Conservation (phyloP, 2,329 filamentous ascomycete genomes). For the Hirsutella minnesotensis region DNA sequence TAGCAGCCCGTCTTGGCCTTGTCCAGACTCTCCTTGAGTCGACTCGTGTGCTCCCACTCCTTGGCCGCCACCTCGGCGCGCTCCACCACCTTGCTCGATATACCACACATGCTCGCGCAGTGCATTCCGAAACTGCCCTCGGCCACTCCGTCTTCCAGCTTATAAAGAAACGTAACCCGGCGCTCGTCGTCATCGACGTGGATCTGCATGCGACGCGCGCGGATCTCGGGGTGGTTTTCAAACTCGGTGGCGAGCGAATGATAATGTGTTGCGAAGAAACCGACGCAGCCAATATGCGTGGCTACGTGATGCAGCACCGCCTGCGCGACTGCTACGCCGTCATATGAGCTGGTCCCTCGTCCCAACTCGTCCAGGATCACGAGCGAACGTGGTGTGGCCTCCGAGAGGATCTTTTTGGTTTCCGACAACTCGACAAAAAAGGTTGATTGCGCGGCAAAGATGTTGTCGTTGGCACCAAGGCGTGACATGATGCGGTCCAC, state of each 20-base stretch:
- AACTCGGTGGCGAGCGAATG: conserved; percentile 91
- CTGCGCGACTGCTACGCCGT: conserved; percentile 92
- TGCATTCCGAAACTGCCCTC: conserved; percentile 99
- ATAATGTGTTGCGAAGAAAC: conserved; percentile 97
- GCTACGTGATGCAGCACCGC: conserved; percentile 95
- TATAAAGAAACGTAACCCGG: conserved; percentile 93
- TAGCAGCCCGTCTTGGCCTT: conserved; percentile 68
- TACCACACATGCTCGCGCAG: conserved; percentile 96
- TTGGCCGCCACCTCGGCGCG: conserved; percentile 77
- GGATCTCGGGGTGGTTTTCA: conserved; percentile 75
- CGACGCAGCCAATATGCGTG: conserved; percentile 82
- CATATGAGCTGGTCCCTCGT: conserved; percentile 87
- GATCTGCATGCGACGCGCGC: conserved; percentile 84
- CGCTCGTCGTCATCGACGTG: conserved; percentile 75
- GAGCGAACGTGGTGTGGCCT: conserved; percentile 85
- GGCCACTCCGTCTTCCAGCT: conserved; percentile 82
- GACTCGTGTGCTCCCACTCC: conserved; percentile 91
- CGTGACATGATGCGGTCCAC: conserved; percentile 98
- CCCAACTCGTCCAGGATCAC: conserved; percentile 96
- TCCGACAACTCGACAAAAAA: conserved; percentile 97
- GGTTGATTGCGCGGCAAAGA: conserved; percentile 93
- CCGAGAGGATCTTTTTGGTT: conserved; percentile 93
- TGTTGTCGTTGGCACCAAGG: conserved; percentile 95
- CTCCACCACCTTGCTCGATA: conserved; percentile 70
- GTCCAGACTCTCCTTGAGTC: conserved; percentile 79